These are phyloP conservation scores for Cinchona pubescens DNA, from an alignment of 257 asterid species.

Conservation along the genomic window DNA sequence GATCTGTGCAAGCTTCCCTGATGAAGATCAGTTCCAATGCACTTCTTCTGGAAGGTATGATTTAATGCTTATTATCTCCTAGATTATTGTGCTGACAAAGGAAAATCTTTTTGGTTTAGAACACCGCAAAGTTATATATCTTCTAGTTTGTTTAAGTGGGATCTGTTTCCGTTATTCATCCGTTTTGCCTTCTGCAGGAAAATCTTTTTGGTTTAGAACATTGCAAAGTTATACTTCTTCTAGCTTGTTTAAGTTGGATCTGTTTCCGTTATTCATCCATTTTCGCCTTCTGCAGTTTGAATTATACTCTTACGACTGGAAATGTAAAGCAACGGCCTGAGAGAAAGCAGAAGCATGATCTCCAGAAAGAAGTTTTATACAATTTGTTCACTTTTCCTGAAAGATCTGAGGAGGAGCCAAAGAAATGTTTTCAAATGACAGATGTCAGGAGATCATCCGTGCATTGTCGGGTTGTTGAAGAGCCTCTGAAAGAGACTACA, in stretches of 20 bases:
- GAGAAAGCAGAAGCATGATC: conserved; percentile 30
- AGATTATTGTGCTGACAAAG: not conserved
- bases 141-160: not conserved
- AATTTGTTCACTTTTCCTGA: conserved; percentile 45
- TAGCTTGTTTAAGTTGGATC: not conserved
- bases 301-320: conserved; percentile 23
- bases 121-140: not conserved
- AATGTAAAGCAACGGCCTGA: conserved; percentile 23
- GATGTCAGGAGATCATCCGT: conserved; percentile 21
- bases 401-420: conserved; percentile 34
- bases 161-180: too few relatives aligned
- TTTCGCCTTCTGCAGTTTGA: conserved; percentile 33
- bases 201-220: not conserved
- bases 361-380: conserved; percentile 48
- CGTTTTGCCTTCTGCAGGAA: too few relatives aligned
- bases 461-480: conserved; percentile 38
- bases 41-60: conserved; percentile 18
- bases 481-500: conserved; percentile 44
- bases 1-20: not conserved
- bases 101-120: not conserved
- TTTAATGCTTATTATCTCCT: not conserved
- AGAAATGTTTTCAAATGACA: conserved; percentile 19
- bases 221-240: not conserved
- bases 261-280: not conserved
- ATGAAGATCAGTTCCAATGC: not conserved